Conservation (phyloP, 73 alveolate species). For the Paramecium octaurelia region DNA sequence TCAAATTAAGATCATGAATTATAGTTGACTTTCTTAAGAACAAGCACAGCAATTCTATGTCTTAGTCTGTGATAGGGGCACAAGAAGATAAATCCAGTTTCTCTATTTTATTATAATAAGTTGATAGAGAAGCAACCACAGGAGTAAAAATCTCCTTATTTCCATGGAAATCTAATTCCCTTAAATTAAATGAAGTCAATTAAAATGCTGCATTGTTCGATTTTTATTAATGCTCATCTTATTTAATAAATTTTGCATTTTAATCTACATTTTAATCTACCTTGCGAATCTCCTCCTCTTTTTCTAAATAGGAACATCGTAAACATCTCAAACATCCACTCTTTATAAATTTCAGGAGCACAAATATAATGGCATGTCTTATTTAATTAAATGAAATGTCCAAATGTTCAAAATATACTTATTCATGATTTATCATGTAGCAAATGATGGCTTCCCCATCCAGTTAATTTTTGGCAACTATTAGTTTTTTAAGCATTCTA, state of each 20-base stretch:
- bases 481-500: slow-evolving; percentile 32
- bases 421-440: slow-evolving; percentile 46
- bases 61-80: neutral
- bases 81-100: slow-evolving; percentile 1
- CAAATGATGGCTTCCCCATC: slow-evolving; percentile 35
- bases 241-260: neutral
- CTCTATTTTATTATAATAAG: slow-evolving; percentile 35
- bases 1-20: neutral
- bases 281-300: slow-evolving; percentile 2
- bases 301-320: neutral
- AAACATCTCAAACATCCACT: slow-evolving; percentile 39
- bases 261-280: neutral
- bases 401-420: slow-evolving; percentile 41
- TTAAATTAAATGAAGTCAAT: slow-evolving; percentile 30
- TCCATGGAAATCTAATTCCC: slow-evolving; percentile 46
- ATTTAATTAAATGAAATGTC: slow-evolving; percentile 23
- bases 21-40: slow-evolving; percentile 11
- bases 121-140: neutral
- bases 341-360: neutral
- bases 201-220: neutral
- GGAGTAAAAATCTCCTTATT: slow-evolving; percentile 10
- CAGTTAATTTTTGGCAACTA: slow-evolving; percentile 16
- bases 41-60: neutral
- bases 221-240: neutral
- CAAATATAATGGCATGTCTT: neutral